Evolutionary conservation across 805 yeast species (phyloP).

Genomic region (Saccharomycopsis fibuligera): DNA sequence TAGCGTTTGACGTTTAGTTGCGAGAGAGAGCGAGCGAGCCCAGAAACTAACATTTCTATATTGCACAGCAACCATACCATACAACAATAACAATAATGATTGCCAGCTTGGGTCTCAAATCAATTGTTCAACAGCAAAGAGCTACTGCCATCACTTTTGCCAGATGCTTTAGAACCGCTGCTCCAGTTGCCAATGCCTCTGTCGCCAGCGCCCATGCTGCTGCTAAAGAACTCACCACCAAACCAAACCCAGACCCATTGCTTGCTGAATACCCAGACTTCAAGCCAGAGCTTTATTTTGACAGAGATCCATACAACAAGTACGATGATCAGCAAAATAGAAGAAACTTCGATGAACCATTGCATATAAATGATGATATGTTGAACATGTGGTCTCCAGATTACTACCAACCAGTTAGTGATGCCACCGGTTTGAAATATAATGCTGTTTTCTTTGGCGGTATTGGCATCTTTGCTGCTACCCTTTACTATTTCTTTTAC

Average conservation of each 20-base stretch:
- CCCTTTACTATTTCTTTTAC: conserved; percentile 44
- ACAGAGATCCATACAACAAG: conserved; percentile 62
- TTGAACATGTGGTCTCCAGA: conserved; percentile 87
- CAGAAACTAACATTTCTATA: too few species aligned
- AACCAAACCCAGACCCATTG: conserved; percentile 16
- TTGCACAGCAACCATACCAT: too few species aligned
- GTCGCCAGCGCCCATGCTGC: neutral
- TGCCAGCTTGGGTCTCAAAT: conserved; percentile 5
- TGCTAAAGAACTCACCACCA: neutral
- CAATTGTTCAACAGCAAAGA: neutral
- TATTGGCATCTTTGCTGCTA: conserved; percentile 34
- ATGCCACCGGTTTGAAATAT: conserved; percentile 54
- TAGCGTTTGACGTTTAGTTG: too few species aligned
- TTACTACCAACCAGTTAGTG: conserved; percentile 52
- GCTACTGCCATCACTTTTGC: neutral
- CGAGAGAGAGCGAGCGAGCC: too few species aligned
- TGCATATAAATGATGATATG: conserved; percentile 65
- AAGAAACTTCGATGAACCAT: conserved; percentile 69
- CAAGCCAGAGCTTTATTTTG: conserved; percentile 53
- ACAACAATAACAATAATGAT: conserved; percentile 2
- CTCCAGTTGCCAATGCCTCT: conserved; percentile 2
- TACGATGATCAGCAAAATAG: conserved; percentile 79
- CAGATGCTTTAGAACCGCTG: conserved; percentile 10
- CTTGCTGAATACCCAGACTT: conserved; percentile 54
- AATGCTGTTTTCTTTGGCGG: conserved; percentile 48